These are phyloP conservation scores for Metschnikowia vanudenii DNA, from an alignment of 805 yeast species.

Conservation along the genomic window DNA sequence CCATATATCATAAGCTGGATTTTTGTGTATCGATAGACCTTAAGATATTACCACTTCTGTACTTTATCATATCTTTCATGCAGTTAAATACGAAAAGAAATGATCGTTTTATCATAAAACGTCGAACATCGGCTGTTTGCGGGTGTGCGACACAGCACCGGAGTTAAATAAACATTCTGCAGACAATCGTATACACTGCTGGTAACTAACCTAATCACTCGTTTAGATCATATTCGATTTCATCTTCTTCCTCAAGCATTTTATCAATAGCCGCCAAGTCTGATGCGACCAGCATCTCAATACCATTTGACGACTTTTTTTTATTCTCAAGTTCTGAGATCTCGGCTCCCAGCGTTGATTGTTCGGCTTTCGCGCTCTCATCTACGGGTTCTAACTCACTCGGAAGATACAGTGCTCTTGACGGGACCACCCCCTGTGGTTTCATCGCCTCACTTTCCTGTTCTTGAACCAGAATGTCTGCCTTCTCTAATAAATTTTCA, in stretches of 20 bases:
- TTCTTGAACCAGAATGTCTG: slow-evolving; percentile 18
- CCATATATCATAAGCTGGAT: no score
- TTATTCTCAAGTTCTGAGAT: background rate
- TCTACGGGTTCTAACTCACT: background rate
- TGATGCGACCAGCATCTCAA: slow-evolving; percentile 3
- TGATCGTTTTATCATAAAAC: no score
- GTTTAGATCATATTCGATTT: slow-evolving; percentile 36
- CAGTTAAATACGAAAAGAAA: no score
- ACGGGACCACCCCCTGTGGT: background rate
- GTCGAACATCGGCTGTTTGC: no score
- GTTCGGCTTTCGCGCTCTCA: slow-evolving; percentile 2
- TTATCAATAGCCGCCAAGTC: slow-evolving; percentile 33
- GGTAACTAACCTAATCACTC: slow-evolving; percentile 8
- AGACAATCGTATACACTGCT: no score
- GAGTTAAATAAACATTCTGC: no score
- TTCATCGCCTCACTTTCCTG: background rate
- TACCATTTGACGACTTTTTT: background rate
- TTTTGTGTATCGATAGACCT: no score
- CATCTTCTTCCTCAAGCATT: slow-evolving; percentile 38
- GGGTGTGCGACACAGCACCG: no score
- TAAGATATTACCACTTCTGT: no score
- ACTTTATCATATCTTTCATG: no score
- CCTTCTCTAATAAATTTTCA: slow-evolving; percentile 24
- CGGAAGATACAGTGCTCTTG: slow-evolving; percentile 4
- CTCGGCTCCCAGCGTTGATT: background rate